A percentile compares a stretch with the other conserved stretches of the same genome.
Conservation (phyloP, 257 asterid species). For the Verbena officinalis region DNA sequence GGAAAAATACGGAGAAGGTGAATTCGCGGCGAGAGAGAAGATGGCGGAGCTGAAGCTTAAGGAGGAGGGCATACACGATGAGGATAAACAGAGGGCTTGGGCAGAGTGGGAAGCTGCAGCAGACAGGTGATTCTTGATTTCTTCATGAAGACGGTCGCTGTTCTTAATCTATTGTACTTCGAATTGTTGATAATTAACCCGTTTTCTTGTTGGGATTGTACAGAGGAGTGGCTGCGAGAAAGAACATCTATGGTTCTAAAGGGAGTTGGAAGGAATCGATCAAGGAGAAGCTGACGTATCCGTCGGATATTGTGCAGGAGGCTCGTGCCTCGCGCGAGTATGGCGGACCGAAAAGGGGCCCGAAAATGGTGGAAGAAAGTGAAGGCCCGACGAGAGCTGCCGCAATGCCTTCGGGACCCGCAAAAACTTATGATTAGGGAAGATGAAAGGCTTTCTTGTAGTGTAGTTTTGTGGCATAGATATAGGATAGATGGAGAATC, state of each 20-base stretch:
- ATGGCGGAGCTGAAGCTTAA: conserved; percentile 32
- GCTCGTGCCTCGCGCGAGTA: conserved; percentile 6
- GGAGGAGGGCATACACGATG: conserved; percentile 34
- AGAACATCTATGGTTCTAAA: conserved; percentile 28
- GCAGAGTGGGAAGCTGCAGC: conserved; percentile 37
- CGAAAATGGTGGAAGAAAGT: too few species aligned
- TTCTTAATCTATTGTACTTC: neutral
- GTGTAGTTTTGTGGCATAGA: too few species aligned
- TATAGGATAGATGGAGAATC: too few species aligned
- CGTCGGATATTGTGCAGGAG: conserved; percentile 26
- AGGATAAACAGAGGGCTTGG: conserved; percentile 32
- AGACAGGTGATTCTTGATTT: conserved; percentile 22
- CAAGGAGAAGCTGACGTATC: conserved; percentile 34
- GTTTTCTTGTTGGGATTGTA: conserved; percentile 1
- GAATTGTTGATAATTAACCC: too few species aligned
- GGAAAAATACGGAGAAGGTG: conserved; percentile 27
- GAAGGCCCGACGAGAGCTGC: too few species aligned
- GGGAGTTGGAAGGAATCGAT: conserved; percentile 23
- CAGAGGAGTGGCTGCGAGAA: conserved; percentile 36
- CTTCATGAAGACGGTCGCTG: too few species aligned
- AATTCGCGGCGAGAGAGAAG: conserved; percentile 23
- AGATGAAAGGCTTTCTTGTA: too few species aligned
- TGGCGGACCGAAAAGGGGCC: too few species aligned
- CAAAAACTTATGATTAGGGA: too few species aligned
- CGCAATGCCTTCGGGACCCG: too few species aligned